These are phyloP conservation scores for Penicillium crystallinum DNA, from an alignment of 495 filamentous ascomycete genomes.

Conservation along the genomic window DNA sequence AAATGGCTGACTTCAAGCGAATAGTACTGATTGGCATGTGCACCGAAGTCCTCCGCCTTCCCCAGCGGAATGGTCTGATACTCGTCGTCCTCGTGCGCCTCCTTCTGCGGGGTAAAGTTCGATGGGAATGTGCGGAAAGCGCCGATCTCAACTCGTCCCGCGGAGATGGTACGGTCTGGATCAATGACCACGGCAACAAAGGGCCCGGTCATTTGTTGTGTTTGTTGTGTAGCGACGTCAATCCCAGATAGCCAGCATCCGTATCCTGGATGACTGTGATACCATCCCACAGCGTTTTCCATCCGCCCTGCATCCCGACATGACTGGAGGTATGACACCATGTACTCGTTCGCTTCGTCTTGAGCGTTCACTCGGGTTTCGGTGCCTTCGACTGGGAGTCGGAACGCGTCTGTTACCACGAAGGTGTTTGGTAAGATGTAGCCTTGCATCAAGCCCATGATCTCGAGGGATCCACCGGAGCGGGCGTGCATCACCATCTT, in stretches of 20 bases:
- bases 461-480: conserved; percentile 81
- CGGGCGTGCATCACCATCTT: conserved; percentile 99
- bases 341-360: conserved; percentile 93
- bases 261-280: conserved; percentile 96
- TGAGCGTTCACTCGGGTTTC: conserved; percentile 97
- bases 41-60: conserved; percentile 95
- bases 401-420: conserved; percentile 90
- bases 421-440: conserved; percentile 76
- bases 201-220: conserved; percentile 84
- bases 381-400: conserved; percentile 93
- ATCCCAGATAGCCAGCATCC: conserved; percentile 98
- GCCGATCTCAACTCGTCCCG: conserved; percentile 94
- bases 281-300: conserved; percentile 97
- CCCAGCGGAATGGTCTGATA: conserved; percentile 70
- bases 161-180: conserved; percentile 90
- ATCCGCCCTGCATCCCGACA: conserved; percentile 69
- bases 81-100: conserved; percentile 41
- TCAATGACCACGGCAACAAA: conserved; percentile 97
- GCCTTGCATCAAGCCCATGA: conserved; percentile 99
- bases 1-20: conserved; percentile 85
- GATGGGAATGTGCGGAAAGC: conserved; percentile 90
- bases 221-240: conserved; percentile 81
- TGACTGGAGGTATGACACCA: conserved; percentile 74
- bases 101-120: conserved; percentile 56
- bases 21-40: conserved; percentile 87